Evolutionary conservation across 495 filamentous ascomycete genomes (phyloP).

Genomic region (Penicillium alfredii): DNA sequence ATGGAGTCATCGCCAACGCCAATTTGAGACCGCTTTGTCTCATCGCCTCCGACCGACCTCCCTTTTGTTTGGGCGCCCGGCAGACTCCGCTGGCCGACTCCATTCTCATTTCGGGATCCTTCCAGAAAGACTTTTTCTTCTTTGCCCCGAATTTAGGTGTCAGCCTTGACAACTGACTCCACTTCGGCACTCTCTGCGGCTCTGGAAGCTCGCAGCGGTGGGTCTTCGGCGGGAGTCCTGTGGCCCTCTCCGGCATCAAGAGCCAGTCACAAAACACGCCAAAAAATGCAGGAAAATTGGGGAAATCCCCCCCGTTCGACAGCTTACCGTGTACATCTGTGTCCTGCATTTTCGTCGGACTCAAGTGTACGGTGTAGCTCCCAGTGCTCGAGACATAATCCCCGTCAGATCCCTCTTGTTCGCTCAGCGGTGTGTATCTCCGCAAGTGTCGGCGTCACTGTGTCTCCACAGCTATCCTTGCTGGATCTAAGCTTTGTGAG

Average conservation of each 20-base stretch:
- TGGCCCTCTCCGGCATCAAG: constrained; percentile 13
- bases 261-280: constrained; percentile 12
- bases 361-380: constrained; percentile 12
- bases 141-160: constrained; percentile 2
- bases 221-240: constrained; percentile 6
- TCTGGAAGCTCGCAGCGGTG: constrained; percentile 26
- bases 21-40: constrained; percentile 9
- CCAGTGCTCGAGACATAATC: too few species aligned
- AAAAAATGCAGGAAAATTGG: too few species aligned
- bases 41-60: constrained; percentile 11
- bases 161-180: constrained; percentile 10
- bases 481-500: constrained; percentile 32
- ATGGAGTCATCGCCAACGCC: constrained; percentile 12
- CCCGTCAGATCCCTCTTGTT: neutral
- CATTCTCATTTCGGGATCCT: constrained; percentile 1
- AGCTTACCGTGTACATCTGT: constrained; percentile 19
- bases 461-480: constrained; percentile 15
- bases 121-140: constrained; percentile 4
- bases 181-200: constrained; percentile 30
- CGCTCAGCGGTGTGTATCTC: too few species aligned
- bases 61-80: constrained; percentile 5
- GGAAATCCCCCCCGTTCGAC: too few species aligned
- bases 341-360: neutral
- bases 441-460: constrained; percentile 14
- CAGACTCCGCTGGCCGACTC: constrained; percentile 20